Evolutionary conservation across 2,329 filamentous ascomycete genomes (phyloP).

Genomic region (Fusarium sp.): DNA sequence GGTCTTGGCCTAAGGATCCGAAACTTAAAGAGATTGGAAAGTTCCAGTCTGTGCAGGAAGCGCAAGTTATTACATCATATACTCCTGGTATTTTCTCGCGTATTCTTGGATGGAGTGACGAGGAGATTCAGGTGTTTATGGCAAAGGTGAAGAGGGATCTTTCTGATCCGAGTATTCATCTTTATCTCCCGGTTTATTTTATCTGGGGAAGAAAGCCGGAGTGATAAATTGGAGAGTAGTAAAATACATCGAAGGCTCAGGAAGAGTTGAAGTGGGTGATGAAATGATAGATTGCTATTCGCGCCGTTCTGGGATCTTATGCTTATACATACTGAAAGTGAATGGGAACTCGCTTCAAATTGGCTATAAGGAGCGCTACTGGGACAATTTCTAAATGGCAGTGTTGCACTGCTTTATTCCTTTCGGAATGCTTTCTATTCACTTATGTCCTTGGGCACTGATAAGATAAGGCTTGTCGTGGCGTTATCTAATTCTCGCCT

Average conservation of each 20-base stretch:
- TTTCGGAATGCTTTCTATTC: rapidly evolving
- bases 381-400: no score
- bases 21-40: slow-evolving; percentile 32
- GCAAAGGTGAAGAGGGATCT: slow-evolving; percentile 38
- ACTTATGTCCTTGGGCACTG: rapidly evolving
- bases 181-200: slow-evolving; percentile 37
- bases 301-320: not conserved
- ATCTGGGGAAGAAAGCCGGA: slow-evolving; percentile 38
- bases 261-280: rapidly evolving
- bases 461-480: not conserved
- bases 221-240: no score
- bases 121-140: slow-evolving; percentile 38
- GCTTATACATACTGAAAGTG: rapidly evolving
- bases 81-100: slow-evolving; percentile 35
- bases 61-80: slow-evolving; percentile 35
- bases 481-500: not conserved
- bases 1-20: slow-evolving; percentile 20
- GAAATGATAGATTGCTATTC: not conserved
- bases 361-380: no score
- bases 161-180: slow-evolving; percentile 27
- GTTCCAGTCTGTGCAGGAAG: slow-evolving; percentile 27
- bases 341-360: rapidly evolving
- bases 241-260: rapidly evolving
- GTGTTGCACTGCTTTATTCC: rapidly evolving
- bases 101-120: slow-evolving; percentile 35